A percentile compares a stretch with the other conserved stretches of the same genome.
Conservation (phyloP, 2,329 filamentous ascomycete genomes). For the Fusarium coffeatum region DNA sequence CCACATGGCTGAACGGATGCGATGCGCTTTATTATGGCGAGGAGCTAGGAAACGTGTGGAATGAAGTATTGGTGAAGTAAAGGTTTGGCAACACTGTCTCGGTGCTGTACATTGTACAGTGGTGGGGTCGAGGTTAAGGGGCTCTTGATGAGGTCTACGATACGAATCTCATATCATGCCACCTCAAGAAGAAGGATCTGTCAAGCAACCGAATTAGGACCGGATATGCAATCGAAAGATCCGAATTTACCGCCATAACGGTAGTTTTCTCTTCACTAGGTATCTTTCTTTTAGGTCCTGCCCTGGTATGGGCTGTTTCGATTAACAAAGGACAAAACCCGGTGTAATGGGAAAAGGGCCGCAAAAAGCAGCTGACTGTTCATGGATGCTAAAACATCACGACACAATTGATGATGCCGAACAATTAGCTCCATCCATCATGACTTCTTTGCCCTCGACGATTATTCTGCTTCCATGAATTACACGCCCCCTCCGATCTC, state of each 20-base stretch:
- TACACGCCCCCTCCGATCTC: conserved; percentile 13
- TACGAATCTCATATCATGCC: conserved; percentile 28
- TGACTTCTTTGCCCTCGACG: background rate
- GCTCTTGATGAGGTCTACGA: conserved; percentile 21
- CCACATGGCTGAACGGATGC: conserved; percentile 39
- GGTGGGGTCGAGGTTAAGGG: conserved; percentile 8
- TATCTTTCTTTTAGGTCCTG: background rate
- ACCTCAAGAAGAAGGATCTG: conserved; percentile 20
- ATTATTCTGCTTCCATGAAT: background rate
- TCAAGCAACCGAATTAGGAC: conserved; percentile 30
- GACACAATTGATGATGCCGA: conserved; percentile 1
- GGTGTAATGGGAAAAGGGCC: conserved; percentile 40
- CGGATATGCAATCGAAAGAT: conserved; percentile 30
- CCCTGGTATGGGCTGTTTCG: conserved; percentile 27
- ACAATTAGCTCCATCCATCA: conserved; percentile 15
- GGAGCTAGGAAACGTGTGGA: conserved; percentile 25
- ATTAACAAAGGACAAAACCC: conserved; percentile 25
- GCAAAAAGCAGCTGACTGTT: conserved; percentile 40
- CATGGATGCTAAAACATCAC: conserved; percentile 25
- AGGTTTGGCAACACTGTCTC: background rate
- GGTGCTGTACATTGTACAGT: background rate
- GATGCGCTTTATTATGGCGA: conserved; percentile 18
- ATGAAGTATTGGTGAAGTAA: conserved; percentile 25
- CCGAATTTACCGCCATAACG: conserved; percentile 26
- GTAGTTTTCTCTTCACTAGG: conserved; percentile 15